These are phyloP conservation scores for Eucalyptus victrix DNA, from an alignment of 345 rosid genomes.

Conservation along the genomic window DNA sequence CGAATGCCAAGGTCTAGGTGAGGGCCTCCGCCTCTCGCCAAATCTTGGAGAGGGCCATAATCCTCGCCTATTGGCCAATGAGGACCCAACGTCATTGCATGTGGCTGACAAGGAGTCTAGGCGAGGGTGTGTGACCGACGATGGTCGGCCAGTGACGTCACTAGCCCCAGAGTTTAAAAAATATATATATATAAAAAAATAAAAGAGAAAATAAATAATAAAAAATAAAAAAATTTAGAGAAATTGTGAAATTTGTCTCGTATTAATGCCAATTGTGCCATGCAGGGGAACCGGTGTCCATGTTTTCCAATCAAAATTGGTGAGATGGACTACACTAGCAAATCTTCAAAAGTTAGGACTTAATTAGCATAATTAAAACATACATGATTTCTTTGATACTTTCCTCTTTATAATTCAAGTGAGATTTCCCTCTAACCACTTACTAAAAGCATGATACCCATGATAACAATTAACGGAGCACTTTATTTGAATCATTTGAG, in stretches of 20 bases:
- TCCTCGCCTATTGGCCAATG: rapidly evolving
- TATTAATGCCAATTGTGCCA: neutral
- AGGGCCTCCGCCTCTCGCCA: neutral
- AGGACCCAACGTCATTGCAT: too few relatives aligned
- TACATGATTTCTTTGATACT: neutral
- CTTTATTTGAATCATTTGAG: neutral
- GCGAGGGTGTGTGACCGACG: neutral
- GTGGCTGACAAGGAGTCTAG: too few relatives aligned
- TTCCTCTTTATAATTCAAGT: neutral
- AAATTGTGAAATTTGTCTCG: too few relatives aligned
- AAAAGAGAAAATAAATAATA: too few relatives aligned
- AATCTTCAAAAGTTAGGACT: too few relatives aligned
- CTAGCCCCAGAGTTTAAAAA: too few relatives aligned
- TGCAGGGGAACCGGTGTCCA: rapidly evolving
- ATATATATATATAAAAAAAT: too few relatives aligned
- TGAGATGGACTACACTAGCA: neutral
- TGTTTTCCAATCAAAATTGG: neutral
- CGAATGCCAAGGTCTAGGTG: neutral
- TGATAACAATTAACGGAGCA: neutral
- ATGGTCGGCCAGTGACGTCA: rapidly evolving
- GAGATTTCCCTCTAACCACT: neutral
- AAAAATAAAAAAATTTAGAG: too few relatives aligned
- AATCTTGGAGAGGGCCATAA: rapidly evolving
- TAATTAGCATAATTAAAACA: neutral
- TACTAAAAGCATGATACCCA: neutral